A percentile compares a stretch with the other conserved stretches of the same genome.
Conservation (phyloP, 495 filamentous ascomycete genomes). For the Astrothelium subdiscretum region DNA sequence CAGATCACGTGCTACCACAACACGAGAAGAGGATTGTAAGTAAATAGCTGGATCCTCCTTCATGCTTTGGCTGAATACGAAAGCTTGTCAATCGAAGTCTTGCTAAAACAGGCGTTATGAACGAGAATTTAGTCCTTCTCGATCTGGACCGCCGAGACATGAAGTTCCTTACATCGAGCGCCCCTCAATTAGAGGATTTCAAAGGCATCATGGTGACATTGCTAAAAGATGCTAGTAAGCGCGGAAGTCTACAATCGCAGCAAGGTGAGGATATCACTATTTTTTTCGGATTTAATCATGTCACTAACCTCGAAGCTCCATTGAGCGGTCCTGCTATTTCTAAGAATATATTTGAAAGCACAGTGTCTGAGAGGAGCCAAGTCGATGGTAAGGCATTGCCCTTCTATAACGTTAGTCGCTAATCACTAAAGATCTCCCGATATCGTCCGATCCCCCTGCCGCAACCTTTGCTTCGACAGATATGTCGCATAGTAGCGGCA, state of each 20-base stretch:
- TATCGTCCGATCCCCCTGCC: neutral
- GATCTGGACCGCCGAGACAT: neutral
- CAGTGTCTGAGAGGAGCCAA: neutral
- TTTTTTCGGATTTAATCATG: neutral
- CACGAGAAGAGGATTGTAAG: too few species aligned
- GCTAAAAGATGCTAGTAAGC: neutral
- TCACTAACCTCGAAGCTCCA: neutral
- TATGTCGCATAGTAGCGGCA: neutral
- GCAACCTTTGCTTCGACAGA: neutral
- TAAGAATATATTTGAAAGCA: neutral
- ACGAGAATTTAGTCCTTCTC: neutral
- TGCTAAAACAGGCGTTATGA: neutral
- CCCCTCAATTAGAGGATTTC: neutral
- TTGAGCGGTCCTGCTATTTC: neutral
- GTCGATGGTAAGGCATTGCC: neutral
- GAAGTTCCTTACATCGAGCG: neutral
- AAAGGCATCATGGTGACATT: neutral
- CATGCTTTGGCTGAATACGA: too few species aligned
- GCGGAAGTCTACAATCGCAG: neutral
- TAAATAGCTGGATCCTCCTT: too few species aligned
- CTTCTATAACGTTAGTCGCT: neutral
- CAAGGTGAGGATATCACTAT: neutral
- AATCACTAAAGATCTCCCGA: neutral
- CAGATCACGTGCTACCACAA: too few species aligned
- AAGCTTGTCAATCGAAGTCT: neutral